phyloP scores from a whole-genome alignment of 73 alveolate genomes.

The Paramecium sonneborni region DNA sequence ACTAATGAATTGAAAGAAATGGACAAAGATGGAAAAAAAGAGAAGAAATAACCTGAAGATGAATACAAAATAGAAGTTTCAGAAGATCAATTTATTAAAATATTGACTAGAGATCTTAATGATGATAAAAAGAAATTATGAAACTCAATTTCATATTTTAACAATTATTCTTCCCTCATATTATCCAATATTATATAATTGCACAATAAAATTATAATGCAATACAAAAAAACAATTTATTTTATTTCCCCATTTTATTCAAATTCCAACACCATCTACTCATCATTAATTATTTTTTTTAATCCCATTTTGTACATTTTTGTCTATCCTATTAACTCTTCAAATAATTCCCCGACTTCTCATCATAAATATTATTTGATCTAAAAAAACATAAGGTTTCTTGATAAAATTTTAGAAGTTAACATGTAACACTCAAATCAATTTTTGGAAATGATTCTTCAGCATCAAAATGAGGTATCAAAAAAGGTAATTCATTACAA shows the following conservation, averaged over 20 bases:
- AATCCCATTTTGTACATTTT: neutral
- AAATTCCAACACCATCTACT: neutral
- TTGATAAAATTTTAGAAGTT: too few relatives aligned
- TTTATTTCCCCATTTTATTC: neutral
- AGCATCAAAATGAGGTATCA: neutral
- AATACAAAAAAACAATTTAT: neutral
- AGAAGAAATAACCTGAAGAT: slow-evolving; percentile 59
- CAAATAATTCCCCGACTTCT: neutral
- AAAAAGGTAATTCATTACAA: neutral
- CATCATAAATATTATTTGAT: neutral
- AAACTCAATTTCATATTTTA: neutral
- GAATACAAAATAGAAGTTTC: slow-evolving; percentile 45
- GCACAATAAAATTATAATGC: neutral
- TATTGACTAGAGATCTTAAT: slow-evolving; percentile 64
- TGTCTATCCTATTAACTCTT: neutral
- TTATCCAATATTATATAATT: neutral
- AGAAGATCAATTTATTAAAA: slow-evolving; percentile 63
- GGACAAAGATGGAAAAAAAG: slow-evolving; percentile 57
- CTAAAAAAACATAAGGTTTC: too few relatives aligned
- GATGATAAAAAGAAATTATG: slow-evolving; percentile 63
- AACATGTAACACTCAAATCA: neutral
- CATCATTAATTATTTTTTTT: neutral
- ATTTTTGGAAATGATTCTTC: neutral
- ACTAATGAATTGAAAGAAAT: slow-evolving; percentile 52
- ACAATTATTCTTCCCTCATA: slow-evolving; percentile 13